A percentile compares a stretch with the other conserved stretches of the same genome.
These are phyloP conservation scores for Dictyostelium purpureum DNA, from an alignment of 78 protist species.

Conservation along the genomic window DNA sequence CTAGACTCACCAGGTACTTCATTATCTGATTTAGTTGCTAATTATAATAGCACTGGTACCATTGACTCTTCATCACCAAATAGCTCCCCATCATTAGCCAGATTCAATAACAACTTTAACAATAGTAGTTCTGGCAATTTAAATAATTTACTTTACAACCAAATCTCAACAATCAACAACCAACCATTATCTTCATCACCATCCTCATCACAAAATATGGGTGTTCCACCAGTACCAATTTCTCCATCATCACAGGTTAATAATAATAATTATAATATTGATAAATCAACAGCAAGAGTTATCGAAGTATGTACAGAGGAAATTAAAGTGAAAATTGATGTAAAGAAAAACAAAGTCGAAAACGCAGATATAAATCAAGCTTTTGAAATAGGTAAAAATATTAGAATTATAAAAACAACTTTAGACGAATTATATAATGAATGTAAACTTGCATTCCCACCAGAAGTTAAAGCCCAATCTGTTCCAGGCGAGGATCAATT, in stretches of 20 bases:
- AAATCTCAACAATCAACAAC: too few species aligned
- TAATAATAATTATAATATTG: background rate
- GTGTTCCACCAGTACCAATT: background rate
- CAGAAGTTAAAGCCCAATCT: background rate
- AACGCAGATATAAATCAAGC: conserved; percentile 15
- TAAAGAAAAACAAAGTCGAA: background rate
- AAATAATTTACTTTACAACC: too few species aligned
- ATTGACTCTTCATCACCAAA: conserved; percentile 7
- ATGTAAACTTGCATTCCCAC: conserved; percentile 16
- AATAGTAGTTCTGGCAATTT: background rate
- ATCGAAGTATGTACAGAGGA: conserved; percentile 30
- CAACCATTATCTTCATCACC: too few species aligned
- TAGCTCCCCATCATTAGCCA: background rate
- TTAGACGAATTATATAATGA: conserved; percentile 26
- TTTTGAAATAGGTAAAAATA: conserved; percentile 56
- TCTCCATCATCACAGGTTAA: background rate
- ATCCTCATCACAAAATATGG: background rate
- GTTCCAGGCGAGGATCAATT: conserved; percentile 44
- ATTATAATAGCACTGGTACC: too few species aligned
- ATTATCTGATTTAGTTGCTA: too few species aligned
- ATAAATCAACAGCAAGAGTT: conserved; percentile 8
- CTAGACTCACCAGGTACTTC: background rate
- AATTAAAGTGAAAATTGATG: background rate
- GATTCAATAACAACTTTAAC: background rate
- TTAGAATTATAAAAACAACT: conserved; percentile 24